Evolutionary conservation across 108 stramenopile genomes (phyloP).

Genomic region (Stephanodiscus triporus): DNA sequence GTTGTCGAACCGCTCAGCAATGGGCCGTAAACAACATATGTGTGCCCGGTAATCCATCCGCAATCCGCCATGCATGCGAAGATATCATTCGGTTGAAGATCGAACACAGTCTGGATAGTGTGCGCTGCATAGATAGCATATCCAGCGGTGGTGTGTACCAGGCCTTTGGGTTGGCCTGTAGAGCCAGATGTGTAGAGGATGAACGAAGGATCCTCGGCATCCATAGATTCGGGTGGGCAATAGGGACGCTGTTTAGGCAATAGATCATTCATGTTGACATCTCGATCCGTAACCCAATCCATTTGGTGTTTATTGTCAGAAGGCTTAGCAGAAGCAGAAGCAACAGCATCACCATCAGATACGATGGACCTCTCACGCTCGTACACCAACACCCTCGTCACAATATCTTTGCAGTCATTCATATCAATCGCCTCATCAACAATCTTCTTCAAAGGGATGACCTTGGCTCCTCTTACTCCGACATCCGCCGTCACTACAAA

Average conservation of each 20-base stretch:
- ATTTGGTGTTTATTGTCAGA: constrained; percentile 24
- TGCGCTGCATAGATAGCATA: constrained; percentile 75
- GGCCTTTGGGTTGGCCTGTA: constrained; percentile 86
- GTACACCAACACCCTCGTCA: constrained; percentile 89
- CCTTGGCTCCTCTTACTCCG: constrained; percentile 83
- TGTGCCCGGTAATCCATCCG: constrained; percentile 92
- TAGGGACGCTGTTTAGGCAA: constrained; percentile 89
- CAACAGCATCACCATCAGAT: constrained; percentile 43
- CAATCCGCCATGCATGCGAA: constrained; percentile 89
- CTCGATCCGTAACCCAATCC: constrained; percentile 55
- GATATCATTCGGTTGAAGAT: constrained; percentile 70
- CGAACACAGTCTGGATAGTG: constrained; percentile 74
- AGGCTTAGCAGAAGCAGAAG: constrained; percentile 39
- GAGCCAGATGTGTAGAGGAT: constrained; percentile 86
- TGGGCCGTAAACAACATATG: constrained; percentile 90
- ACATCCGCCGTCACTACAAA: constrained; percentile 87
- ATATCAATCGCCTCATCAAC: constrained; percentile 82
- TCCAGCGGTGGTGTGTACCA: constrained; percentile 84
- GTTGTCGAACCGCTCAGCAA: constrained; percentile 81
- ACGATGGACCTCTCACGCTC: constrained; percentile 58
- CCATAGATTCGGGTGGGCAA: constrained; percentile 95
- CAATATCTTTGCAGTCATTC: constrained; percentile 63
- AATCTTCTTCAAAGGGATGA: constrained; percentile 88
- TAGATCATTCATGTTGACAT: constrained; percentile 89
- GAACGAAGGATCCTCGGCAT: constrained; percentile 87